Conservation (phyloP, 495 filamentous ascomycete species). For the Penicillium cataractarum region DNA sequence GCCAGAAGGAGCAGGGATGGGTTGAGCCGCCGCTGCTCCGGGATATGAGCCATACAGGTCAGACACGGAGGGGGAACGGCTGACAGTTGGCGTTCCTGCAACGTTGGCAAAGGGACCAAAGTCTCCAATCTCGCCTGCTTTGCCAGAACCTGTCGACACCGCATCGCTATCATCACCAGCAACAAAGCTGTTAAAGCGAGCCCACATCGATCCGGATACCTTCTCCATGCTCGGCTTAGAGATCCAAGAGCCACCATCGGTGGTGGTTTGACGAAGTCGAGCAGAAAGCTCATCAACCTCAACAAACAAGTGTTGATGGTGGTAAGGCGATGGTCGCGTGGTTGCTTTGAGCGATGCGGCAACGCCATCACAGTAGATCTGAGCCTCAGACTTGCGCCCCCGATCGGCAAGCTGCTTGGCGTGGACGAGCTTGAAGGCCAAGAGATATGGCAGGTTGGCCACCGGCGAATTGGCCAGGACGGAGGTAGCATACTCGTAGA, state of each 20-base stretch:
- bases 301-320: slow-evolving; percentile 71
- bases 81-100: slow-evolving; percentile 79
- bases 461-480: slow-evolving; percentile 60
- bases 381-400: slow-evolving; percentile 78
- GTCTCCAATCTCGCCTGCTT: slow-evolving; percentile 56
- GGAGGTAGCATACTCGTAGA: slow-evolving; percentile 84
- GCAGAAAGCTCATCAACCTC: slow-evolving; percentile 82
- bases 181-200: slow-evolving; percentile 91
- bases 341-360: slow-evolving; percentile 76
- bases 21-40: slow-evolving; percentile 37
- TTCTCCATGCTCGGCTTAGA: slow-evolving; percentile 94
- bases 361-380: slow-evolving; percentile 90
- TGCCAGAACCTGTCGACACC: slow-evolving; percentile 59
- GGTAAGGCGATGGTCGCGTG: slow-evolving; percentile 81
- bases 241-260: slow-evolving; percentile 76
- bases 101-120: slow-evolving; percentile 81
- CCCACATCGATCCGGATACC: slow-evolving; percentile 84
- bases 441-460: slow-evolving; percentile 76
- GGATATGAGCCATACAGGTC: slow-evolving; percentile 73
- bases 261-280: slow-evolving; percentile 80
- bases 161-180: slow-evolving; percentile 82
- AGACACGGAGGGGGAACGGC: slow-evolving; percentile 73
- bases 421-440: slow-evolving; percentile 86
- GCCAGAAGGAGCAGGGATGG: slow-evolving; percentile 42
- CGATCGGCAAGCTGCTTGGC: slow-evolving; percentile 81